Evolutionary conservation across 2,329 filamentous ascomycete genomes (phyloP), one percentile per base, ranked within the genome.

Genomic region (Exophiala dermatitidis): DNA sequence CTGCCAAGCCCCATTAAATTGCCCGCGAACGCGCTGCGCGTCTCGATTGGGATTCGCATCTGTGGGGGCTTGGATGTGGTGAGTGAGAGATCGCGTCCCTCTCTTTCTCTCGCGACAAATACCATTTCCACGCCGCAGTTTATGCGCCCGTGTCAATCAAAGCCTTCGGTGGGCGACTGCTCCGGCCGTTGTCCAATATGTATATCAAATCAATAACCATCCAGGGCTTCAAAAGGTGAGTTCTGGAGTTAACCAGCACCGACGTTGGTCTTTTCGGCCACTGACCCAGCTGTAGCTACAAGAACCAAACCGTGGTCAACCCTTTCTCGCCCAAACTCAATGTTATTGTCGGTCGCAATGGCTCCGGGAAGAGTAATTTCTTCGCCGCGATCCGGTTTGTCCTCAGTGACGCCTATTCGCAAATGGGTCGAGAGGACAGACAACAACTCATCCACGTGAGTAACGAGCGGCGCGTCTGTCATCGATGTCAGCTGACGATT

Each of bases 161-260:
- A 10, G 19, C 7, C 33, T 5, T 31, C 28, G 42, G 28, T 38
- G 41, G 38, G 12, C 32, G 38, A 44, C 29, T 29, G 32, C 28
- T 34, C 26, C 3, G 32, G 12, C 34, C 9, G 56, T 5, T 58
- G 60, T 19, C 19, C 70, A 78, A 69, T 64, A 95, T 96, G 90
- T 93, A 94, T 77, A 96, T 98, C 80, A 98, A 98, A 73, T 93
- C 98, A 77, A 96, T 97, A 71, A 97, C 96, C 72, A 97, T 98
- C 69, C 93, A 98, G 72, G 93, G 93, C 83, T 98, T 98, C 76
- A 98, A 98, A 76, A 96, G 90, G 90, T 94, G 72, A 63, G 72
- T 32, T 3, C 34, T 19, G 19, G 19, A 2, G 19, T 19, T 19
- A 19, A 19, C n/a, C 40, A 5, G 2, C 8, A 29, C 6, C 8